Conservation (phyloP, 2,329 filamentous ascomycete species). For the Clarireedia sp. region DNA sequence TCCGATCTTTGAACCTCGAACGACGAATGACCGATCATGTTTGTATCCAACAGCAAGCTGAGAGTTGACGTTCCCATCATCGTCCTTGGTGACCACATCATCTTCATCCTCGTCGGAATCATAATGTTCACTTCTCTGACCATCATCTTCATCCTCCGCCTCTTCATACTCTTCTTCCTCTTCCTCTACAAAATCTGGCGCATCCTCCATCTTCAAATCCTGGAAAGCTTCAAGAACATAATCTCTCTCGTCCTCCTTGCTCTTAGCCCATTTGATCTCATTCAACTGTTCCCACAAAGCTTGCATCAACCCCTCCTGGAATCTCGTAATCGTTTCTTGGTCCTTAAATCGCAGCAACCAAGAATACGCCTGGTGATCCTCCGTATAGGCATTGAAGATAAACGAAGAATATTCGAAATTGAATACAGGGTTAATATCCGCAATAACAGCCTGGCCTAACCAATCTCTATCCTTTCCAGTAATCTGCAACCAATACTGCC, state of each 20-base stretch:
- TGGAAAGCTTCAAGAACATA: slow-evolving; percentile 95
- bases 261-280: slow-evolving; percentile 86
- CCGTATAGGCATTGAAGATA: slow-evolving; percentile 94
- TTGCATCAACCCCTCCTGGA: slow-evolving; percentile 91
- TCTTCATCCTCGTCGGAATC: slow-evolving; percentile 75
- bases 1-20: slow-evolving; percentile 94
- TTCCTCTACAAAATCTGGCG: slow-evolving; percentile 42
- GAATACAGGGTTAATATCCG: slow-evolving; percentile 95
- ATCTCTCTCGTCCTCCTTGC: slow-evolving; percentile 84
- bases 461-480: slow-evolving; percentile 68
- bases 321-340: slow-evolving; percentile 68
- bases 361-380: slow-evolving; percentile 84
- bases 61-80: slow-evolving; percentile 82
- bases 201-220: slow-evolving; percentile 86
- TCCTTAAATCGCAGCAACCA: slow-evolving; percentile 93
- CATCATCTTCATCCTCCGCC: slow-evolving; percentile 53
- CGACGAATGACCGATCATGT: slow-evolving; percentile 92
- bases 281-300: slow-evolving; percentile 96
- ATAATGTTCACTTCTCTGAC: slow-evolving; percentile 63
- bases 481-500: slow-evolving; percentile 95
- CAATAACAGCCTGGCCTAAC: slow-evolving; percentile 76
- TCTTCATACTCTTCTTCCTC: slow-evolving; percentile 42
- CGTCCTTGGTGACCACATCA: slow-evolving; percentile 57
- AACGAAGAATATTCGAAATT: slow-evolving; percentile 99
- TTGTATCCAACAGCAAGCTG: slow-evolving; percentile 95